Percentiles rank a stretch among this genome's conserved stretches.
phyloP scores from a whole-genome alignment of 495 filamentous ascomycete genomes.

The Rusavskia elegans region DNA sequence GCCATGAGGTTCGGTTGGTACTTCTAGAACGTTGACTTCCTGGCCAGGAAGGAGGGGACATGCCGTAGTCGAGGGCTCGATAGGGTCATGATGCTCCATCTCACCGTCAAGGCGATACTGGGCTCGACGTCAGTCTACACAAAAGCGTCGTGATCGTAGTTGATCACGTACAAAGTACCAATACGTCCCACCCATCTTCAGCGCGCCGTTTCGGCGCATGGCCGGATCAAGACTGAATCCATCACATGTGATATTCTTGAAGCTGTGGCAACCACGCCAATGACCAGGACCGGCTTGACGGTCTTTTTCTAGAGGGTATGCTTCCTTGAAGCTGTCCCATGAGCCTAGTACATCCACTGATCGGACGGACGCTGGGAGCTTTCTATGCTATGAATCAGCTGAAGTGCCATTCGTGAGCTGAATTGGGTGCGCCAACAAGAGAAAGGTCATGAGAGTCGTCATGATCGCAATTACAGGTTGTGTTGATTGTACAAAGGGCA shows the following conservation, averaged over 20 bases:
- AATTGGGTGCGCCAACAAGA: slow-evolving; percentile 41
- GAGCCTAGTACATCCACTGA: slow-evolving; percentile 74
- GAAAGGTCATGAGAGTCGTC: slow-evolving; percentile 63
- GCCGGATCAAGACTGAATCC: slow-evolving; percentile 38
- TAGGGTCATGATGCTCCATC: slow-evolving; percentile 54
- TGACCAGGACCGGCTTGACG: slow-evolving; percentile 47
- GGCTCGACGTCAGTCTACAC: not conserved
- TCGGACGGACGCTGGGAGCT: slow-evolving; percentile 46
- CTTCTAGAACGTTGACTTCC: slow-evolving; percentile 62
- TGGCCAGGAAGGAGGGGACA: slow-evolving; percentile 83
- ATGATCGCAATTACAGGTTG: too few relatives aligned
- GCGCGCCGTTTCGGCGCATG: slow-evolving; percentile 52
- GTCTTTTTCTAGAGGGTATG: slow-evolving; percentile 69
- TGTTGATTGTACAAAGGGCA: too few relatives aligned
- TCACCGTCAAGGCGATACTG: slow-evolving; percentile 70
- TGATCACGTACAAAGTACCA: slow-evolving; percentile 69
- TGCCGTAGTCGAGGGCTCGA: slow-evolving; percentile 52
- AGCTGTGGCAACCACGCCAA: slow-evolving; percentile 75
- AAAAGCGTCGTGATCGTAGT: not conserved
- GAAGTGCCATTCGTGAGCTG: not conserved
- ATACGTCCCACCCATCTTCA: slow-evolving; percentile 86
- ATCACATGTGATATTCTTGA: slow-evolving; percentile 72
- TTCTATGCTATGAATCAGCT: slow-evolving; percentile 22
- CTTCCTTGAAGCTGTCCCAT: slow-evolving; percentile 77
- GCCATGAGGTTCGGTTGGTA: slow-evolving; percentile 53